These are phyloP conservation scores for Xylaria nigripes DNA, from an alignment of 495 filamentous ascomycete genomes.

Conservation along the genomic window DNA sequence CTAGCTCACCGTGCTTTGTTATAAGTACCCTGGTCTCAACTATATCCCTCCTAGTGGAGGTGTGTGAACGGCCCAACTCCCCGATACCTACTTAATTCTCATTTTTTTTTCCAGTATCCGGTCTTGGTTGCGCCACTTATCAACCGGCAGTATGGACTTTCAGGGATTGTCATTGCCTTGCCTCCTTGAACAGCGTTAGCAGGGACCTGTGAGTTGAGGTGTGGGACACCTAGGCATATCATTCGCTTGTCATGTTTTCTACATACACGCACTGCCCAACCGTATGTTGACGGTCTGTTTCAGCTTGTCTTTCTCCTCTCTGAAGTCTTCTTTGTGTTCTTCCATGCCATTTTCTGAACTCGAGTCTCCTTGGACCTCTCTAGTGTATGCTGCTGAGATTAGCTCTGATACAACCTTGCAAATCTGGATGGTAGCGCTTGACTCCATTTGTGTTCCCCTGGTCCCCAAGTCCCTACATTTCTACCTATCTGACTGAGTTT, in stretches of 20 bases:
- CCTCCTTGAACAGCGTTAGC: constrained; percentile 23
- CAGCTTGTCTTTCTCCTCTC: constrained; percentile 38
- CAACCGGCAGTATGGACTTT: constrained; percentile 28
- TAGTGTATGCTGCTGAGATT: constrained; percentile 28
- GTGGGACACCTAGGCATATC: constrained; percentile 25
- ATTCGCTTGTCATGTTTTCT: constrained; percentile 37
- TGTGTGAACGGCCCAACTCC: constrained; percentile 25
- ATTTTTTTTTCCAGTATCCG: constrained; percentile 19
- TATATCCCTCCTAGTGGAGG: constrained; percentile 34
- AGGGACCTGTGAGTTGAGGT: constrained; percentile 27
- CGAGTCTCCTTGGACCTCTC: constrained; percentile 21
- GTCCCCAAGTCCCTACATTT: constrained; percentile 22
- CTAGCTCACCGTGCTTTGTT: constrained; percentile 35
- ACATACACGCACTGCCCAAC: constrained; percentile 28
- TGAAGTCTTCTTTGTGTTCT: constrained; percentile 36
- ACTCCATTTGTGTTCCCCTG: constrained; percentile 17
- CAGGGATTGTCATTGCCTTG: constrained; percentile 28
- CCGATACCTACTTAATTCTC: constrained; percentile 11
- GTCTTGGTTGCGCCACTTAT: constrained; percentile 26
- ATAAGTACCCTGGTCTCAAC: constrained; percentile 36
- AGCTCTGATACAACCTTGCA: constrained; percentile 27
- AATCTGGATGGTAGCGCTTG: constrained; percentile 13
- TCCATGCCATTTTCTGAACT: constrained; percentile 38
- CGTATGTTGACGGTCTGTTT: constrained; percentile 42
- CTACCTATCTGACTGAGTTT: constrained; percentile 24